Evolutionary conservation across 192 early-diverging fungal species (phyloP), one percentile per base, ranked within the genome.

Genomic region (Coemansia sp.): DNA sequence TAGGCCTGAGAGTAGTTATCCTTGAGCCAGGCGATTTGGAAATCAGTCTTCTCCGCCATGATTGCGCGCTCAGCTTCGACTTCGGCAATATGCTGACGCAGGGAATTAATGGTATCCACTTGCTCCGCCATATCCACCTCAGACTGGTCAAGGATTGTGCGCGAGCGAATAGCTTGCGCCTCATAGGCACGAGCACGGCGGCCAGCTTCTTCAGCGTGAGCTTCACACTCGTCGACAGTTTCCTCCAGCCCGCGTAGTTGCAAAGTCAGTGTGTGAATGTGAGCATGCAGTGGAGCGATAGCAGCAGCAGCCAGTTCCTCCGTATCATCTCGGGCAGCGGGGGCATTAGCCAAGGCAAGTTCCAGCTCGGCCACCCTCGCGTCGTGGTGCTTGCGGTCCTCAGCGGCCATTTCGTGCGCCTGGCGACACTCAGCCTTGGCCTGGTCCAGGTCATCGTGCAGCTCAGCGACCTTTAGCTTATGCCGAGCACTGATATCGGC

Each of bases 1-100:
- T 79, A 84, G 1, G 77, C 82, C 39, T 68, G 67, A 11, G 77
- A 62, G 68, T 78, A 75, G 66, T 84, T 78, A 8, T 79, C 77
- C 67, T 78, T 78, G 26, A 84, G 77, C 82, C 82, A 84, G 33
- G 57, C 63, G 66, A 76, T 79, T 67, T 84, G 82, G 70, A 78
- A 84, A 32, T 79, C 74, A 33, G 67, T 66, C 46, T 78, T 70
- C 69, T 84, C 82, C 0, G 82, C 82, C 50, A 76, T 58, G 26
- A 84, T 70, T 2, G 76, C 77, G 0, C 74, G 73, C 63, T 84
- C 82, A 38, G 62, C 61, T 59, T 84, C 82, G 42, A 76, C 44
- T 53, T 84, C 82, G 5, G 72, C 69, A 35, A 79, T 63, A 23
- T 64, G 66, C 57, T 73, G 73, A 23, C 74, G 66, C 70, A 84